A percentile compares a stretch with the other conserved stretches of the same genome.
These are phyloP conservation scores for Microsporum audouinii DNA, from an alignment of 2,329 filamentous ascomycete genomes.

Conservation along the genomic window DNA sequence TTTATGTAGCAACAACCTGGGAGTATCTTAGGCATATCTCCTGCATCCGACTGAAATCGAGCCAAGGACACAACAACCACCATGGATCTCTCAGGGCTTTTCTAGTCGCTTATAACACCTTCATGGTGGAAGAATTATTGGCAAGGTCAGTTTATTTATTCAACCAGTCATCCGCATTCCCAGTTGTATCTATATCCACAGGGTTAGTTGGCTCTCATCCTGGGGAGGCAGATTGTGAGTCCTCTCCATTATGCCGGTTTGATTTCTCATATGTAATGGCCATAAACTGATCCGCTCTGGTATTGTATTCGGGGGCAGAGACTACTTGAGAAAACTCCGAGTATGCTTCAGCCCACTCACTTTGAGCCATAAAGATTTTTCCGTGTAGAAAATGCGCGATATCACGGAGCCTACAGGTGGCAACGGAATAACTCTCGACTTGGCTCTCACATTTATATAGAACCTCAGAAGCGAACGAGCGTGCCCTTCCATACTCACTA, in stretches of 20 bases:
- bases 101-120: no score
- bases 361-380: conserved; percentile 13
- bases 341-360: conserved; percentile 14
- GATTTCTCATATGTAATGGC: not conserved
- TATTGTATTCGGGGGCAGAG: conserved; percentile 13
- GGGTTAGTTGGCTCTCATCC: not conserved
- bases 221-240: not conserved
- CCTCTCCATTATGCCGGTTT: not conserved
- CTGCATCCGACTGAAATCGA: no score
- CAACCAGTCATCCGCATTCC: no score
- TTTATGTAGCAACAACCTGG: no score
- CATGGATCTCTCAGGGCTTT: no score
- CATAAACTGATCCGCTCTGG: conserved; percentile 14
- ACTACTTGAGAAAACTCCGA: conserved; percentile 13
- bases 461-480: not conserved
- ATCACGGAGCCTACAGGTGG: conserved; percentile 8
- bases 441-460: not conserved
- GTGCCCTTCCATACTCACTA: not conserved
- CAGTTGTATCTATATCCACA: not conserved
- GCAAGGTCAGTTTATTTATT: not conserved
- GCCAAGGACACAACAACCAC: no score
- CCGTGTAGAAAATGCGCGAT: conserved; percentile 17
- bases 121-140: not conserved
- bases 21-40: no score
- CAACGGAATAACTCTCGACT: not conserved